These are phyloP conservation scores for Fraxinus angustifolia DNA, from an alignment of 305 asterid species.

Conservation along the genomic window DNA sequence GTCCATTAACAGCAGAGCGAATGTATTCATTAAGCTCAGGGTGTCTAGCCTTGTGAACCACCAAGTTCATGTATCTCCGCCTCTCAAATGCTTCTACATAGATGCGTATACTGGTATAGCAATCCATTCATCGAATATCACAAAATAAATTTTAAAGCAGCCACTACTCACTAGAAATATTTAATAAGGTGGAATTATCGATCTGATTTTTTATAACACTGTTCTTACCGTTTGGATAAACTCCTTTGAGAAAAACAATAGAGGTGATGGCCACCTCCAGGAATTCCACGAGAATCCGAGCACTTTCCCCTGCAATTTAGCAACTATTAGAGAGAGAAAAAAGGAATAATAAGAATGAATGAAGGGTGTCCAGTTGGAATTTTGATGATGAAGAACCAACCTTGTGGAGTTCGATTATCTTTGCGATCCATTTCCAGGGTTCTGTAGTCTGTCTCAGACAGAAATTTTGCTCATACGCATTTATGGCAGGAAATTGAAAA, in stretches of 20 bases:
- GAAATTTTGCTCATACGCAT: neutral
- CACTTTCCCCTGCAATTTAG: constrained; percentile 50
- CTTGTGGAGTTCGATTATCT: constrained; percentile 56
- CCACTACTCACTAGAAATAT: neutral
- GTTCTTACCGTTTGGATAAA: constrained; percentile 69
- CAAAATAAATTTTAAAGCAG: neutral
- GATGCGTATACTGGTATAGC: neutral
- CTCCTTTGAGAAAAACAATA: constrained; percentile 74
- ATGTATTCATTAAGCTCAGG: constrained; percentile 75
- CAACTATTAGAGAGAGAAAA: neutral
- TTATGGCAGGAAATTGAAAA: constrained; percentile 8
- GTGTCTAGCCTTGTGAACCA: constrained; percentile 80
- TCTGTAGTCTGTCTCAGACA: neutral
- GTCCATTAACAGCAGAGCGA: constrained; percentile 63
- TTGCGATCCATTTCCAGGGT: constrained; percentile 49
- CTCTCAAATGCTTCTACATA: constrained; percentile 79
- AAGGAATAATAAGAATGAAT: neutral
- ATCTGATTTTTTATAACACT: neutral
- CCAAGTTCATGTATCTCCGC: constrained; percentile 80
- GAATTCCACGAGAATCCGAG: constrained; percentile 68
- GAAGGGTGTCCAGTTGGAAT: neutral
- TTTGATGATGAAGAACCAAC: constrained; percentile 25
- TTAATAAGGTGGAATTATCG: neutral
- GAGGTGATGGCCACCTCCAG: constrained; percentile 86
- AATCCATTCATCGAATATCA: neutral